phyloP scores from a whole-genome alignment of 352 stramenopile species.

The Phytopythium vexans region DNA sequence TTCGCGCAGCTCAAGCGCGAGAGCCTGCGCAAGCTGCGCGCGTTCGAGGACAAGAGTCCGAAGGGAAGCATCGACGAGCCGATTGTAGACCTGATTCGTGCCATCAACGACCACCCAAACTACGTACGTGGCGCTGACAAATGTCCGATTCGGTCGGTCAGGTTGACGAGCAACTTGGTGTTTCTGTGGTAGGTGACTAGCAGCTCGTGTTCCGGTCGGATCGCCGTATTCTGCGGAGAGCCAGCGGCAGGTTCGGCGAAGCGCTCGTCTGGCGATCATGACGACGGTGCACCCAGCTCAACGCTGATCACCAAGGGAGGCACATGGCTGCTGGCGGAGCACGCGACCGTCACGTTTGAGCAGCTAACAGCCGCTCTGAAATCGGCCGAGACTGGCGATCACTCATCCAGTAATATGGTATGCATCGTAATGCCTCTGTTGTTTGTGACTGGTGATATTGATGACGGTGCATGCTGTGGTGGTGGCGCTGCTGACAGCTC shows the following conservation, averaged over 20 bases:
- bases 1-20: constrained; percentile 87
- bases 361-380: constrained; percentile 58
- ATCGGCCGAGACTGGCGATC: constrained; percentile 23
- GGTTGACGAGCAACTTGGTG: neutral
- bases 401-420: constrained; percentile 65
- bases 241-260: constrained; percentile 11
- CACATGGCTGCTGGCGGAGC: constrained; percentile 85
- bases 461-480: neutral
- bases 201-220: constrained; percentile 89
- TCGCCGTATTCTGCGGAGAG: constrained; percentile 81
- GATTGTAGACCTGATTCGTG: constrained; percentile 85
- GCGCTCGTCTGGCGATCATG: constrained; percentile 4
- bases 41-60: constrained; percentile 86
- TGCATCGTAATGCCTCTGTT: neutral
- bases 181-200: constrained; percentile 67
- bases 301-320: constrained; percentile 87
- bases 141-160: neutral
- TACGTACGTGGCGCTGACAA: constrained; percentile 48
- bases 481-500: constrained; percentile 27
- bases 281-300: constrained; percentile 8
- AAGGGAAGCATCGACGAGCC: constrained; percentile 90
- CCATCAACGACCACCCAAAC: constrained; percentile 83
- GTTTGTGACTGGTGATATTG: neutral
- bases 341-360: constrained; percentile 62
- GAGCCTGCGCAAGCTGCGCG: constrained; percentile 78